A percentile compares a stretch with the other conserved stretches of the same genome.
These are phyloP conservation scores for Steccherinum ochraceum DNA, from an alignment of 768 basidiomycete species.

Conservation along the genomic window DNA sequence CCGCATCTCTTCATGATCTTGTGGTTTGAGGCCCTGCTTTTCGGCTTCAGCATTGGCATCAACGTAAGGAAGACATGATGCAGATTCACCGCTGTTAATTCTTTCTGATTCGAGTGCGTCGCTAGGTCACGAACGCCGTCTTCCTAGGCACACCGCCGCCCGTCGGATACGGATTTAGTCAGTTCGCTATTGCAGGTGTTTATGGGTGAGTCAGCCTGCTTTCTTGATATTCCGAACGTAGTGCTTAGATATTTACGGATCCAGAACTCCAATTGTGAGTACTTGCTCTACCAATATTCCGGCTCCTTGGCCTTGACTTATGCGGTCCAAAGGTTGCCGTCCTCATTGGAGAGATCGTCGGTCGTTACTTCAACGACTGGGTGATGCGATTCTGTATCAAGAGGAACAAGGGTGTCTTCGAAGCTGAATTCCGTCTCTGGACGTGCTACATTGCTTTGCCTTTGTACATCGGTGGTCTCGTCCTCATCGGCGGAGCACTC, in stretches of 20 bases:
- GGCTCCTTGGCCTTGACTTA: no score
- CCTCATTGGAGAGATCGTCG: slow-evolving; percentile 44
- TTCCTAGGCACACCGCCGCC: slow-evolving; percentile 54
- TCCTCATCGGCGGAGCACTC: slow-evolving; percentile 48
- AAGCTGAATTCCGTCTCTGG: slow-evolving; percentile 55
- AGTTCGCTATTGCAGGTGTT: slow-evolving; percentile 43
- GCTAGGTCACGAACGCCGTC: slow-evolving; percentile 59
- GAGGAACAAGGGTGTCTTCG: slow-evolving; percentile 44
- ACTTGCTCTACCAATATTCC: not conserved
- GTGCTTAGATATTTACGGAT: no score
- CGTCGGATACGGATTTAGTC: slow-evolving; percentile 45
- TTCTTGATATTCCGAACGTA: not conserved
- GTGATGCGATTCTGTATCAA: slow-evolving; percentile 38
- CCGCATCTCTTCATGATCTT: slow-evolving; percentile 51
- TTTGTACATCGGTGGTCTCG: slow-evolving; percentile 55
- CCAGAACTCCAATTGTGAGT: not conserved
- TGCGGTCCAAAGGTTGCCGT: slow-evolving; percentile 54
- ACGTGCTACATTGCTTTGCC: slow-evolving; percentile 53
- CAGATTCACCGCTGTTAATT: not conserved
- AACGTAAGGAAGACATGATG: slow-evolving; percentile 31
- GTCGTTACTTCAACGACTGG: slow-evolving; percentile 45
- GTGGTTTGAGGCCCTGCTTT: slow-evolving; percentile 49
- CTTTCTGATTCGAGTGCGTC: not conserved
- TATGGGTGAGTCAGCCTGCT: slow-evolving; percentile 29
- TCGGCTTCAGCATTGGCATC: slow-evolving; percentile 62